phyloP scores from a whole-genome alignment of 768 basidiomycete genomes.

The Postia placenta region DNA sequence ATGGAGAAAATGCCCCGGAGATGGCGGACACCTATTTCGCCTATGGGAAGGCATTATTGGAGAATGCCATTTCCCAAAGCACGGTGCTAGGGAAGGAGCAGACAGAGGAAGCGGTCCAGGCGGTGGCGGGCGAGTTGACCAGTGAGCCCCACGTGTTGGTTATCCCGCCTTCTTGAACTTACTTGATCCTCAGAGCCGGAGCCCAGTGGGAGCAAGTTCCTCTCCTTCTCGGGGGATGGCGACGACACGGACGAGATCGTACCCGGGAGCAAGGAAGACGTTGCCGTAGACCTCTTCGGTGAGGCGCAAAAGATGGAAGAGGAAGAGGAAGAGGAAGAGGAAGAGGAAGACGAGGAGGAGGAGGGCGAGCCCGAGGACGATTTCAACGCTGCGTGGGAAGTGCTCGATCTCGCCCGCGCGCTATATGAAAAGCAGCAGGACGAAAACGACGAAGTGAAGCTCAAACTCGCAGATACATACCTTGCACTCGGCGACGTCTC shows the following conservation, averaged over 20 bases:
- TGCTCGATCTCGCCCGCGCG: constrained; percentile 88
- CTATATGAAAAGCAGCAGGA: constrained; percentile 70
- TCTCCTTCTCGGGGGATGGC: constrained; percentile 79
- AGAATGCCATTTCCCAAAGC: constrained; percentile 83
- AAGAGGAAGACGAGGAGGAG: constrained; percentile 54
- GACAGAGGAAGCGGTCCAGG: constrained; percentile 39
- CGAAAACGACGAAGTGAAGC: constrained; percentile 54
- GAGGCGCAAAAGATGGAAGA: constrained; percentile 42
- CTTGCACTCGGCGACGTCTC: constrained; percentile 94
- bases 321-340: constrained; percentile 46
- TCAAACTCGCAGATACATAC: constrained; percentile 89
- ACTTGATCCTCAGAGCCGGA: constrained; percentile 25
- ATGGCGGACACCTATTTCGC: constrained; percentile 84
- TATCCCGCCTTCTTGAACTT: background rate
- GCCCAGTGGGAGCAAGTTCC: constrained; percentile 43
- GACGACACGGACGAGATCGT: constrained; percentile 48
- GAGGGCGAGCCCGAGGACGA: constrained; percentile 91
- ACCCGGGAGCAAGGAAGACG: constrained; percentile 33
- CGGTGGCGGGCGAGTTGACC: constrained; percentile 34
- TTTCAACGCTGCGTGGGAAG: constrained; percentile 97
- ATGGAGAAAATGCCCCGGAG: constrained; percentile 77
- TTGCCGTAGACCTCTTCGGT: constrained; percentile 58
- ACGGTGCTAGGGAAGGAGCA: constrained; percentile 90
- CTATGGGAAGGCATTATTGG: constrained; percentile 90
- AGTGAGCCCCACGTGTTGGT: constrained; percentile 19